Evolutionary conservation across 371 early-diverging fungal species (phyloP), one percentile per base, ranked within the genome.

Genomic region (Syncephalis fuscata): DNA sequence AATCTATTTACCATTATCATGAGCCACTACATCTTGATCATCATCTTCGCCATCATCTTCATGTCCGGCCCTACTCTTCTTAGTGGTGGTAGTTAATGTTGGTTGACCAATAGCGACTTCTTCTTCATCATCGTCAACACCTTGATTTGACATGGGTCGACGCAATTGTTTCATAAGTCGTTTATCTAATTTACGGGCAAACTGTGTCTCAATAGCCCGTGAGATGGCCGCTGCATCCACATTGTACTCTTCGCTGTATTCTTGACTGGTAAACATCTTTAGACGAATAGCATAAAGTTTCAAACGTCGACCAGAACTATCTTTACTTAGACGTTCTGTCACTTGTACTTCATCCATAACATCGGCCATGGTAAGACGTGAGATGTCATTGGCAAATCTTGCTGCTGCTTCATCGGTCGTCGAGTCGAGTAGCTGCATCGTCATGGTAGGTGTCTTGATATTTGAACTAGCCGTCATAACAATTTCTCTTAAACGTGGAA

Each of bases 401-500:
- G 64, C 53, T 20, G 76, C 69, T 48, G 70, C 65, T 52, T 70
- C 68, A 45, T 73, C 65, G 11, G 68, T 64, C 0, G 85, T 80
- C 42, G 71, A 71, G 8, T 70, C 57, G 19, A 65, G 68, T 41
- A 97, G 65, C 21, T 87, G 87, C 43, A 97, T 67, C 4, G 82
- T 70, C 88, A 99, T 95, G 48, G 84, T 70, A 1, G 99, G 99
- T 0, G 98, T 98, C 63, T 93, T 85, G 57, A 93, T 90, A 20
- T 76, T 68, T 24, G 77, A 73, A n/a, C 93, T 89, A 16, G 99
- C 99, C 0, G 93, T 92, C 96, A 99, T 98, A 60, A 99, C 84
- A 54, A 99, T 94, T 76, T 99, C 99, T 61, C 97, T 85, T 45
- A 99, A 75, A 73, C 99, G 89, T 22, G 99, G 99, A 60, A 99